Base-by-base conservation (phyloP, 768 basidiomycete genomes). In the Russula compacta region DNA sequence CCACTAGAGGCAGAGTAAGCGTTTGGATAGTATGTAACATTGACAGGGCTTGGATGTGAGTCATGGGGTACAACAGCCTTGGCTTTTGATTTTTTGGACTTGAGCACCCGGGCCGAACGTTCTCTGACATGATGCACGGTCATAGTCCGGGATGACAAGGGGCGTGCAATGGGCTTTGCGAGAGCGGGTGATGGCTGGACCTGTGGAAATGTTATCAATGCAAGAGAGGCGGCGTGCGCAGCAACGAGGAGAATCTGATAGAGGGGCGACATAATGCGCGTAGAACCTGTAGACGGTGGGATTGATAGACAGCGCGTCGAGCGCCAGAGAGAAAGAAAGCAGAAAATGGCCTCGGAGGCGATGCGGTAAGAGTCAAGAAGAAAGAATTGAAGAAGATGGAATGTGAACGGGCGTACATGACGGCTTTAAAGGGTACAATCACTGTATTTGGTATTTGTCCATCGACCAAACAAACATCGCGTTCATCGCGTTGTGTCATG, bases 141-240 rank as follows among this genome's bases (percentile, higher is more conserved):
- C 38, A 64, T 54, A 50, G 64, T 35, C 56, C 61, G 65, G 48
- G 66, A 52, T 48, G 56, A 54, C 42, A 64, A 29, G 17, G 69
- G 61, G 32, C 64, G 50, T 14, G 68, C 56, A 29, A 69, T 44
- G n/a, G 73, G 70, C 21, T 68, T 60, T 7, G 73, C 75, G 39
- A 70, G 49, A 21, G 66, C 68, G 11, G 59, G 47, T 6, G 64
- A 59, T 19, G 69, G 58, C 5, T 62, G 40, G n/a, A 67, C 35
- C n/a, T 62, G 54, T 15, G 66, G 48, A 54, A 73, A 71, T 62
- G 73, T 64, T 58, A 76, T 67, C 48, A 73, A 68, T 51, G 73
- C 69, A 64, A 82, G 71, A 59, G 69, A 72, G 61, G 75, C 66
- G 50, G 76, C 73, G 67, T 78, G 72, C 52, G 79, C 67, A 58